Conservation (phyloP, 352 stramenopile species). For the Phytopythium mirpurense region DNA sequence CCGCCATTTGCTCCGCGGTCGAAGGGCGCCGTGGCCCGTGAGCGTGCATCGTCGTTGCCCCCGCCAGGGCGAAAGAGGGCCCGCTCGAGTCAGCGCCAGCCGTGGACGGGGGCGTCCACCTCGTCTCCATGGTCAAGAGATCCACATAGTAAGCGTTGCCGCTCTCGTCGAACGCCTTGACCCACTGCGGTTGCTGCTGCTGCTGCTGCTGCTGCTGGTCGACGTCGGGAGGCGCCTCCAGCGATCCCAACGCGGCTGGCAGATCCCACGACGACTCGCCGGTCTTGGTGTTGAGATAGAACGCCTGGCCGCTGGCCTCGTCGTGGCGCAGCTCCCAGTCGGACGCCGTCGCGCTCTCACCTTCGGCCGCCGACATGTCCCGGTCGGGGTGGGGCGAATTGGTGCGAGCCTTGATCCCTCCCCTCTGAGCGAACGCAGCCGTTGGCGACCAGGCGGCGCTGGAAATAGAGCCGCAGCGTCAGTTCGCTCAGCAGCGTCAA, state of each 20-base stretch:
- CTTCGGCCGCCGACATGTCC: not conserved
- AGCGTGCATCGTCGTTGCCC: not conserved
- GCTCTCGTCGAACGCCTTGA: constrained; percentile 32
- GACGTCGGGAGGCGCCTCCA: not conserved
- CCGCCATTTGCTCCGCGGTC: constrained; percentile 58
- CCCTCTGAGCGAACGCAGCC: not conserved
- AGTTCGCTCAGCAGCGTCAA: too few species aligned
- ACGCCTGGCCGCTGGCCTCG: constrained; percentile 30
- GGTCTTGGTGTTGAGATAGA: constrained; percentile 48
- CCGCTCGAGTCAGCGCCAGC: not conserved
- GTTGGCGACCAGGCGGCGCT: not conserved
- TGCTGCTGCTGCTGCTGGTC: not conserved
- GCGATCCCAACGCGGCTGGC: not conserved
- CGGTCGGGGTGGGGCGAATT: too few species aligned
- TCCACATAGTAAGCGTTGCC: constrained; percentile 52
- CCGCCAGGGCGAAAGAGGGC: not conserved
- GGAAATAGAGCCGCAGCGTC: too few species aligned
- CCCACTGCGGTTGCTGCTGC: constrained; percentile 20
- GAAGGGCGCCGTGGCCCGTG: constrained; percentile 23
- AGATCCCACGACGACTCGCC: constrained; percentile 51
- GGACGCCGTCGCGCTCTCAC: not conserved
- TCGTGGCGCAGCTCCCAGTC: constrained; percentile 48
- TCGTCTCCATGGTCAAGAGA: constrained; percentile 42
- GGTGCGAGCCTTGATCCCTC: not conserved
- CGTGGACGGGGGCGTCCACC: constrained; percentile 32